Evolutionary conservation across 2,329 filamentous ascomycete species (phyloP), one percentile per base, ranked within the genome.

Genomic region (Diaporthe aspalathi): DNA sequence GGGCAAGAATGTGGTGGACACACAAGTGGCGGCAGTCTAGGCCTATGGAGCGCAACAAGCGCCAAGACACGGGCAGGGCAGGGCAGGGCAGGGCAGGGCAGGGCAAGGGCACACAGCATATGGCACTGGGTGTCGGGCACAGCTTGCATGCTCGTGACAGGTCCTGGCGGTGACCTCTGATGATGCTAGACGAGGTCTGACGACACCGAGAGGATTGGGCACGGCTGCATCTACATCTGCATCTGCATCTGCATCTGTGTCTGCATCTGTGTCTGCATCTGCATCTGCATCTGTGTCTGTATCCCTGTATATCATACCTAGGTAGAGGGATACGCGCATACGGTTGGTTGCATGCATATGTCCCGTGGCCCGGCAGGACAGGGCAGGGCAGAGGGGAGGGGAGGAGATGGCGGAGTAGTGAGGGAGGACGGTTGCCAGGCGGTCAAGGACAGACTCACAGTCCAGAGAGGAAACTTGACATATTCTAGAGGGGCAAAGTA

Each of bases 391-490:
- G 52, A 20, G 29, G 12, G 17, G 45, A 24, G 38, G 3, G 14
- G 38, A 32, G 32, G 5, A 32, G 35, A 24, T 24, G n/a, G 47
- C n/a, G n/a, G 47, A 49, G 47, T 49, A 24, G n/a, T 40, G 20
- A 24, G 35, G 11, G 27, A 49, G 11, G 60, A 47, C 43, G 60
- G 24, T 14, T 14, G 43, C 24, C 60, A 63, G 60, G 60, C 60
- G 60, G 60, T 65, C 60, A 65, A 63, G 60, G 60, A 50, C 45
- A 65, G 29, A 76, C 77, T 78, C 70, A 78, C 77, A 78, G 76
- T 73, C 77, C 77, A 47, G 77, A 79, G 73, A 79, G 77, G 22
- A 79, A 74, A 75, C 78, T 78, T 35, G 77, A 76, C 77, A 79
- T 79, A 56, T 67, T 73, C 68, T 63, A 52, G 60, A 49, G 60